Evolutionary conservation across 495 filamentous ascomycete genomes (phyloP).

Genomic region (Gamarada debralockiae): DNA sequence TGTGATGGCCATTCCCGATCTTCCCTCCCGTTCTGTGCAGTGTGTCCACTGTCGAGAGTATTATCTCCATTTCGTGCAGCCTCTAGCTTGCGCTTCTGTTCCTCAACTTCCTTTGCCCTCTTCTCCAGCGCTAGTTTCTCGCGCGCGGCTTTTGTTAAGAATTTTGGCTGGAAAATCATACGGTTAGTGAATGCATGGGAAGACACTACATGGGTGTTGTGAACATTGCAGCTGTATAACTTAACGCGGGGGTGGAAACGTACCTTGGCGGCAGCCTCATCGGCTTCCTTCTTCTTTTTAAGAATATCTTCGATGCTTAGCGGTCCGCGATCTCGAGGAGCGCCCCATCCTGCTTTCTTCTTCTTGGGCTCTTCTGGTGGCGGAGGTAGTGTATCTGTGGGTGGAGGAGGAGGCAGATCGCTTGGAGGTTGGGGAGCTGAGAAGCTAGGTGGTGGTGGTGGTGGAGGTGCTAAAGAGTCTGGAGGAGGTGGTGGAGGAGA

Average conservation of each 20-base stretch:
- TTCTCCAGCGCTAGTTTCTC: slow-evolving; percentile 86
- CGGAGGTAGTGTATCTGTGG: slow-evolving; percentile 33
- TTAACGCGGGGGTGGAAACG: slow-evolving; percentile 14
- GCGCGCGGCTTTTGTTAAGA: slow-evolving; percentile 83
- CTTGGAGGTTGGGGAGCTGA: slow-evolving; percentile 54
- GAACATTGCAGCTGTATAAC: slow-evolving; percentile 15
- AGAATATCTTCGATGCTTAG: slow-evolving; percentile 75
- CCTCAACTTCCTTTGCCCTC: slow-evolving; percentile 77
- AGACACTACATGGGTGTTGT: slow-evolving; percentile 22
- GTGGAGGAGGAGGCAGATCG: slow-evolving; percentile 53
- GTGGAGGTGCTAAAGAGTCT: slow-evolving; percentile 46
- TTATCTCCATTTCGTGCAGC: slow-evolving; percentile 33
- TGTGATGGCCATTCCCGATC: slow-evolving; percentile 3
- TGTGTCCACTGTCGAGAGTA: slow-evolving; percentile 12
- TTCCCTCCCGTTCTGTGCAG: slow-evolving; percentile 17
- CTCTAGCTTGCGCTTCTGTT: slow-evolving; percentile 53
- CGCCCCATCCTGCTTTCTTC: slow-evolving; percentile 54
- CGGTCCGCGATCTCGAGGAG: slow-evolving; percentile 41
- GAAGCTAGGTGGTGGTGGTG: slow-evolving; percentile 42
- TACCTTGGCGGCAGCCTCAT: slow-evolving; percentile 74
- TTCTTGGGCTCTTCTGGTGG: slow-evolving; percentile 43
- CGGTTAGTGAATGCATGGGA: slow-evolving; percentile 25
- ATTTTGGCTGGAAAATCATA: slow-evolving; percentile 67
- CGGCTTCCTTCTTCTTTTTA: slow-evolving; percentile 72
- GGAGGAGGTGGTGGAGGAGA: slow-evolving; percentile 33